phyloP scores from a whole-genome alignment of 23 red algal genomes.

The Rhodosorus marinus region DNA sequence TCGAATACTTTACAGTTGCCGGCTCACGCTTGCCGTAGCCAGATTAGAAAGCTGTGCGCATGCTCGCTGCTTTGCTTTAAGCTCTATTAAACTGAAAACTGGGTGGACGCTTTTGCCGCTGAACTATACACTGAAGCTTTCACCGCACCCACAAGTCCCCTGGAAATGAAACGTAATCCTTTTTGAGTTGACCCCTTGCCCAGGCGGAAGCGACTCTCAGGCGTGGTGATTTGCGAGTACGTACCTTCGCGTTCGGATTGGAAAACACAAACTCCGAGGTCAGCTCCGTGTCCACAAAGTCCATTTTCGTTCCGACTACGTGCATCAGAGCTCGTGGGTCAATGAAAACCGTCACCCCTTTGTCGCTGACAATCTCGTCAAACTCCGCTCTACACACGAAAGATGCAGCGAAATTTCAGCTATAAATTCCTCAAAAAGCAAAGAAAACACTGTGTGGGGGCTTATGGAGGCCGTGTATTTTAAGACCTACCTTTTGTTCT shows the following conservation, averaged over 20 bases:
- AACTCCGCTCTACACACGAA: too few relatives aligned
- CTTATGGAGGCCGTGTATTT: too few relatives aligned
- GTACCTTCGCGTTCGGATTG: conserved; percentile 90
- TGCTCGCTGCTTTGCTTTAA: too few relatives aligned
- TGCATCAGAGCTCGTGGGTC: conserved; percentile 80
- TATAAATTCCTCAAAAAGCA: too few relatives aligned
- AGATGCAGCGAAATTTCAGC: too few relatives aligned
- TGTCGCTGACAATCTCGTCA: not conserved
- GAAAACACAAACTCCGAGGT: conserved; percentile 86
- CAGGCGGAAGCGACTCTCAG: not conserved
- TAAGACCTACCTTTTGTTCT: not conserved
- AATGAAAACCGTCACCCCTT: conserved; percentile 25
- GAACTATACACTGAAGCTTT: conserved; percentile 57
- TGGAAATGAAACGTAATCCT: not conserved
- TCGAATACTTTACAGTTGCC: too few relatives aligned
- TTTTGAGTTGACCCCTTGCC: not conserved
- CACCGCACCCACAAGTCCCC: conserved; percentile 74
- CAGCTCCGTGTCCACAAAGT: conserved; percentile 76
- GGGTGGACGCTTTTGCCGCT: too few relatives aligned
- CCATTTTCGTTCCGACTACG: conserved; percentile 83
- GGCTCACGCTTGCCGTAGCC: too few relatives aligned
- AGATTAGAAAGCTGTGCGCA: too few relatives aligned
- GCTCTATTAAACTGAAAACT: too few relatives aligned
- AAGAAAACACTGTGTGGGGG: too few relatives aligned
- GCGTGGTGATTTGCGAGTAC: not conserved